phyloP scores from a whole-genome alignment of 441 rosid species.

The Gossypium lobatum region DNA sequence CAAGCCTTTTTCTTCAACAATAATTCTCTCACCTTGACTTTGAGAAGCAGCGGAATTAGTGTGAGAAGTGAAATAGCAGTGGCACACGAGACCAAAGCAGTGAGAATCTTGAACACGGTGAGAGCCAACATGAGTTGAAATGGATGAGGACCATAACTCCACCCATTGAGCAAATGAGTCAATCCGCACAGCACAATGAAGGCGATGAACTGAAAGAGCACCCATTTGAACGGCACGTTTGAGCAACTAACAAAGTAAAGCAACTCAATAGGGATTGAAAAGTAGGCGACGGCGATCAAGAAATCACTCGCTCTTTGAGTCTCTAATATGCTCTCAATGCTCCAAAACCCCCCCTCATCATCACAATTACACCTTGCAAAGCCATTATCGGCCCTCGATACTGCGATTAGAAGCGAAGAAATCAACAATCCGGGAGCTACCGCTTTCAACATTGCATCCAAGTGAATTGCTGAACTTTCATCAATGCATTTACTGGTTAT shows the following conservation, averaged over 20 bases:
- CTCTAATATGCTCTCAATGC: constrained; percentile 67
- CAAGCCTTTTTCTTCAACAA: constrained; percentile 84
- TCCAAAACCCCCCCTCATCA: constrained; percentile 79
- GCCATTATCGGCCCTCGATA: constrained; percentile 41
- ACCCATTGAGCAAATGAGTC: constrained; percentile 94
- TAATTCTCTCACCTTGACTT: constrained; percentile 88
- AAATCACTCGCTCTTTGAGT: constrained; percentile 85
- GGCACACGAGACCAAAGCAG: constrained; percentile 92
- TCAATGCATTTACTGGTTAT: constrained; percentile 30
- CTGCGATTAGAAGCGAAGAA: constrained; percentile 30
- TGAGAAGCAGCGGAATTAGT: constrained; percentile 82
- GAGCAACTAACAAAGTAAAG: constrained; percentile 97
- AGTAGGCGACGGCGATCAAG: constrained; percentile 93
- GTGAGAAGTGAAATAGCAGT: constrained; percentile 88
- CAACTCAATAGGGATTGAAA: constrained; percentile 88
- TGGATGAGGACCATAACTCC: constrained; percentile 78
- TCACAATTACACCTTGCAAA: constrained; percentile 73
- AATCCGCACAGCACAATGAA: constrained; percentile 95
- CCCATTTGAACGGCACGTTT: constrained; percentile 94
- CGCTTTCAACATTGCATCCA: constrained; percentile 49
- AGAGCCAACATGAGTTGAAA: constrained; percentile 85
- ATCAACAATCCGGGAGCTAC: constrained; percentile 45
- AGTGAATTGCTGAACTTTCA: constrained; percentile 23
- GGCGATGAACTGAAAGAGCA: constrained; percentile 83
- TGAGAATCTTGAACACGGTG: constrained; percentile 83